phyloP scores from a whole-genome alignment of 1,284 basidiomycete genomes.

The Tranzscheliella williamsii region DNA sequence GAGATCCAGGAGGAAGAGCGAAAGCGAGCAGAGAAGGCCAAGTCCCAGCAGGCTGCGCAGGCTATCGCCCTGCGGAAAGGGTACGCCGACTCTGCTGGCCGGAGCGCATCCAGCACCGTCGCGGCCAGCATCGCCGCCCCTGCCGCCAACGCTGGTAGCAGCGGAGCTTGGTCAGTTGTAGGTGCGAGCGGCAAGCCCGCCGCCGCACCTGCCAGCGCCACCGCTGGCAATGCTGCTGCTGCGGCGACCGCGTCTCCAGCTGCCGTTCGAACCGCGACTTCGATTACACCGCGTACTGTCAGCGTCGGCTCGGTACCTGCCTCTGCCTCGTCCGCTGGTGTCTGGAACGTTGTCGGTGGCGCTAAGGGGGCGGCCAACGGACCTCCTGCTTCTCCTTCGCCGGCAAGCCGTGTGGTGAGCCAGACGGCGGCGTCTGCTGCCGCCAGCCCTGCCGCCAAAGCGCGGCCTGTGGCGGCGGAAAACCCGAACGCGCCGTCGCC shows the following conservation, averaged over 20 bases:
- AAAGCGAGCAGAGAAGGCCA: slow-evolving; percentile 65
- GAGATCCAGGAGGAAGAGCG: slow-evolving; percentile 95
- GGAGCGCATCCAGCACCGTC: slow-evolving; percentile 5
- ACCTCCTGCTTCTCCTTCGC: slow-evolving; percentile 36
- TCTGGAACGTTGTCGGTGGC: slow-evolving; percentile 24
- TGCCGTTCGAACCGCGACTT: slow-evolving; percentile 1
- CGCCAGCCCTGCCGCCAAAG: slow-evolving; percentile 9
- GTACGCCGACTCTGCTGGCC: slow-evolving; percentile 72
- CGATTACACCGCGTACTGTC: slow-evolving; percentile 2
- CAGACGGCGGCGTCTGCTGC: slow-evolving; percentile 8
- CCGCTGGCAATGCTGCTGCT: slow-evolving; percentile 19
- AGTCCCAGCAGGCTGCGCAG: slow-evolving; percentile 66
- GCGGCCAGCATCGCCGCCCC: slow-evolving; percentile 63
- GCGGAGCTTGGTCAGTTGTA: slow-evolving; percentile 81
- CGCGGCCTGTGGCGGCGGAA: slow-evolving; percentile 61
- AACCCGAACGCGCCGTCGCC: slow-evolving; percentile 72
- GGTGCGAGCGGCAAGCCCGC: slow-evolving; percentile 74
- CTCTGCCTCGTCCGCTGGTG: slow-evolving; percentile 1
- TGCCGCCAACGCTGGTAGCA: slow-evolving; percentile 46
- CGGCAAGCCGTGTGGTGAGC: slow-evolving; percentile 31
- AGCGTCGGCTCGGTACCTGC: slow-evolving; percentile 3
- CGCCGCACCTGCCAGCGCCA: slow-evolving; percentile 22
- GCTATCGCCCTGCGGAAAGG: slow-evolving; percentile 65
- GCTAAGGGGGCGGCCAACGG: slow-evolving; percentile 9
- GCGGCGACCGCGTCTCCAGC: slow-evolving; percentile 54